Base-by-base conservation (phyloP, 306 rosid species). In the Abrus precatorius region DNA sequence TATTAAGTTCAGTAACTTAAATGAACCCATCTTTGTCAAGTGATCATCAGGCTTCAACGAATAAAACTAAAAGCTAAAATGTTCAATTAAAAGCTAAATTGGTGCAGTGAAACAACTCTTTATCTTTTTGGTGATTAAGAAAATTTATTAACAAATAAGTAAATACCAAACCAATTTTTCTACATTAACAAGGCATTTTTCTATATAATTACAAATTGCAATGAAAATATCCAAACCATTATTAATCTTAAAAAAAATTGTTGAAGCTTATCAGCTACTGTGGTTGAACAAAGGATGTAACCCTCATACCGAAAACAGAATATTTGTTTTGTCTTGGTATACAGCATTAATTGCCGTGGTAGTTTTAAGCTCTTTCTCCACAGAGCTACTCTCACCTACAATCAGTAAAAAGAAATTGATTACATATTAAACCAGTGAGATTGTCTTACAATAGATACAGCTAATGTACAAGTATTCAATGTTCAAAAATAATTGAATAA, bases 291-390 rank as follows among this genome's bases (percentile, higher is more conserved):
- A 63, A 56, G 65, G 71, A 78, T 81, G 56, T 40, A 76, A 75
- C 43, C 36, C 48, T 75, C 82, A 53, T 90, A 95, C 99, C 88
- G 99, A 95, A 85, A 95, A 95, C 76, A 95, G 89, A 85, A 88
- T 95, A 84, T 90, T 95, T 79, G 97, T 95, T 91, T 95, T 95
- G 89, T 95, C 99, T 90, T 95, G 99, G 86, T 93, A 95, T 63
- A 95, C 99, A 43, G 93, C 97, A 79, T 91, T 95, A 85, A 89
- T 81, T 73, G 97, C 85, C 72, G 87, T 86, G 33, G 94, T 93
- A 49, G 89, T 83, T 76, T 87, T 82, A 6, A 91, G 94, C 88
- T 93, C 99, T 79, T 95, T 95, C 82, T 87, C 99, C 77, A 95
- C 98, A 20, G 99, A 95, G 87, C 91, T 89, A 85, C 99, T 95